These are phyloP conservation scores for Candida tunisiensis DNA, from an alignment of 1,139 yeast genomes.

Conservation along the genomic window DNA sequence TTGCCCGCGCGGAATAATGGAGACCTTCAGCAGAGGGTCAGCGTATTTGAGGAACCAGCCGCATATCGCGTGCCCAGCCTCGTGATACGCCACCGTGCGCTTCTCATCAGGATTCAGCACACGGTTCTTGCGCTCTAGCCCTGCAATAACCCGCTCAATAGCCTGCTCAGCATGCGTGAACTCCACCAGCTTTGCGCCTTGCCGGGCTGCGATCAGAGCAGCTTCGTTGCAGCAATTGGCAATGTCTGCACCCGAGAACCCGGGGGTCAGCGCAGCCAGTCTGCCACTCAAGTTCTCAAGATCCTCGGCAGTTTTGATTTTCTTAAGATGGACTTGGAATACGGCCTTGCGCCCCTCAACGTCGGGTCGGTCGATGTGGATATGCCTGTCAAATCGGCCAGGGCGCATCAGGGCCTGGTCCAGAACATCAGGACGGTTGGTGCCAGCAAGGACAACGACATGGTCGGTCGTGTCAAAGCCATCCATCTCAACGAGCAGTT, in stretches of 20 bases:
- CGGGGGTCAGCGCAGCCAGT: slow-evolving; percentile 90
- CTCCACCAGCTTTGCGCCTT: slow-evolving; percentile 46
- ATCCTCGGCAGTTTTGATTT: slow-evolving; percentile 38
- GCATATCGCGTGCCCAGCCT: slow-evolving; percentile 97
- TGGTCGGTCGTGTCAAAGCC: slow-evolving; percentile 85
- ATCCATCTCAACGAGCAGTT: slow-evolving; percentile 93
- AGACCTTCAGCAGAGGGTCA: slow-evolving; percentile 84
- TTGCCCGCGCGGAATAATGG: slow-evolving; percentile 92
- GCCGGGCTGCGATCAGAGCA: slow-evolving; percentile 89
- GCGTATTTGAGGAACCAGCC: slow-evolving; percentile 90
- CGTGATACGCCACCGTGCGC: slow-evolving; percentile 86
- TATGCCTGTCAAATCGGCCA: slow-evolving; percentile 92
- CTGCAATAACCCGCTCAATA: slow-evolving; percentile 93
- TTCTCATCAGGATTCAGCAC: slow-evolving; percentile 79
- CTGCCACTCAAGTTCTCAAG: slow-evolving; percentile 56
- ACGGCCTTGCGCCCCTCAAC: slow-evolving; percentile 85
- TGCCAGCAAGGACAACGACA: slow-evolving; percentile 93
- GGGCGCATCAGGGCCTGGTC: slow-evolving; percentile 92
- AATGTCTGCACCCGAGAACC: slow-evolving; percentile 95
- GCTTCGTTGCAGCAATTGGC: slow-evolving; percentile 96
- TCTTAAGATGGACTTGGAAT: slow-evolving; percentile 65
- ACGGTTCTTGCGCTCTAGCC: slow-evolving; percentile 79
- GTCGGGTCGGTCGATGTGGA: slow-evolving; percentile 82
- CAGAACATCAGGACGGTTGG: slow-evolving; percentile 84
- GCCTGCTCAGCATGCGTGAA: slow-evolving; percentile 84